Evolutionary conservation across 106 monocot genomes (phyloP).

Genomic region (Platanthera zijinensis): DNA sequence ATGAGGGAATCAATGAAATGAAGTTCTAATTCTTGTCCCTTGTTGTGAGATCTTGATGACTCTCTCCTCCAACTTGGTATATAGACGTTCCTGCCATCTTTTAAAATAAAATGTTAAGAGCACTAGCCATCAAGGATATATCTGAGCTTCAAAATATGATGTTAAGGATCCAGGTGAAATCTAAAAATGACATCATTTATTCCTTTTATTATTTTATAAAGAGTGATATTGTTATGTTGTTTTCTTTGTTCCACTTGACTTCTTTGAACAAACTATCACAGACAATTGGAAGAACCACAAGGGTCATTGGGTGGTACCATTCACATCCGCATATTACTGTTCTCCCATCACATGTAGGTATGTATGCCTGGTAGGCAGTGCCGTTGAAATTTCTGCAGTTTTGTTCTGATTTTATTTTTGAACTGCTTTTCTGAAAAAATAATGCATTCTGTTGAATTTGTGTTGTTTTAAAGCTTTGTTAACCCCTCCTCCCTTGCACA

Average conservation of each 20-base stretch:
- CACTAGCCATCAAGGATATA: not conserved
- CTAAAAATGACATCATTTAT: not conserved
- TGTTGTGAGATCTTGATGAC: too few relatives aligned
- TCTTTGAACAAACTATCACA: constrained; percentile 60
- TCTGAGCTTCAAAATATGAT: not conserved
- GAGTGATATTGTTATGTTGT: not conserved
- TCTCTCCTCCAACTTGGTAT: not conserved
- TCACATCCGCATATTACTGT: constrained; percentile 98
- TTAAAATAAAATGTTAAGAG: not conserved
- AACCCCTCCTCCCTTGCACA: not conserved
- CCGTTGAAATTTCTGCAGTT: not conserved
- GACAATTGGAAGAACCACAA: constrained; percentile 69
- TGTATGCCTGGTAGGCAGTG: constrained; percentile 6
- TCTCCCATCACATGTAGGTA: constrained; percentile 95
- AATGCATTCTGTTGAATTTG: not conserved
- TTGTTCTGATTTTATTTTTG: not conserved
- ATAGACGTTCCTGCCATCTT: not conserved
- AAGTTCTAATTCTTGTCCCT: too few relatives aligned
- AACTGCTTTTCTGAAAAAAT: not conserved
- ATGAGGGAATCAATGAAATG: too few relatives aligned
- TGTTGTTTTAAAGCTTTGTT: not conserved
- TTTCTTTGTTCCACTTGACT: constrained; percentile 41
- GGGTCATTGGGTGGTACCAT: constrained; percentile 99
- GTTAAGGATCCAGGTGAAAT: not conserved
- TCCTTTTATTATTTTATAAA: not conserved